Base-by-base conservation (phyloP, 352 stramenopile species). In the Thraustochytrium sp. region DNA sequence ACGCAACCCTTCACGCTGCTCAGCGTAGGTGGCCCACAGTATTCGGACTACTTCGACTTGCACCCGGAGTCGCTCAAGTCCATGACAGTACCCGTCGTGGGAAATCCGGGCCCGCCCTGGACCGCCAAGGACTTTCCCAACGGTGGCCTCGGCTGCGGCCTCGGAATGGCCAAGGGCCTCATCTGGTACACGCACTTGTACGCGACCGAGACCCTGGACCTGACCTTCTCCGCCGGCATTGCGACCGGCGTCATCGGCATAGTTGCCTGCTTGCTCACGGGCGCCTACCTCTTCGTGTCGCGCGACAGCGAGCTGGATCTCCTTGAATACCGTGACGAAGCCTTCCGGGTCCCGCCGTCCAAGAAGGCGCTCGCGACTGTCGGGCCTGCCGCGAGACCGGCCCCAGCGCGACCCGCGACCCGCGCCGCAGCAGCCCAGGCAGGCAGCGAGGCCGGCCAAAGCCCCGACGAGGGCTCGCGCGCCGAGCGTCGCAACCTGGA, bases 101-200 rank as follows among this genome's bases (percentile, higher is more conserved):
- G 64, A 3, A 29, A 13, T 4, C 64, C 64, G 26, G 64, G 21
- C 2, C 21, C 64, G 64, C 64, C 64, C 3, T 64, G 18, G 21
- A 40, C 5, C 13, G 4, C 21, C 3, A n/a, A 36, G 31, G 64
- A 18, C 21, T 76, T 61, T 23, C 64, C 64, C 9, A 26, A 53
- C 23, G 64, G 64, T 11, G 64, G 64, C 18, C 26, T 76, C 46
- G 64, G 64, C 13, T 76, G 64, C 46, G 64, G 64, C 0, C 21
- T 76, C 38, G 64, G 64, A 5, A 53, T 76, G 40, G 8, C 64
- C 11, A 76, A 76, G 31, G 31, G 31, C 38, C 73, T 76, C 46
- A 36, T 76, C 21, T 76, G 64, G 64, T 76, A 76, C 64, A 31
- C 31, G 11, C 34, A 36, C 26, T 18, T 76, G 2, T 76, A 76